Base-by-base conservation (phyloP, 495 filamentous ascomycete genomes). In the Aspergillus cristatus region DNA sequence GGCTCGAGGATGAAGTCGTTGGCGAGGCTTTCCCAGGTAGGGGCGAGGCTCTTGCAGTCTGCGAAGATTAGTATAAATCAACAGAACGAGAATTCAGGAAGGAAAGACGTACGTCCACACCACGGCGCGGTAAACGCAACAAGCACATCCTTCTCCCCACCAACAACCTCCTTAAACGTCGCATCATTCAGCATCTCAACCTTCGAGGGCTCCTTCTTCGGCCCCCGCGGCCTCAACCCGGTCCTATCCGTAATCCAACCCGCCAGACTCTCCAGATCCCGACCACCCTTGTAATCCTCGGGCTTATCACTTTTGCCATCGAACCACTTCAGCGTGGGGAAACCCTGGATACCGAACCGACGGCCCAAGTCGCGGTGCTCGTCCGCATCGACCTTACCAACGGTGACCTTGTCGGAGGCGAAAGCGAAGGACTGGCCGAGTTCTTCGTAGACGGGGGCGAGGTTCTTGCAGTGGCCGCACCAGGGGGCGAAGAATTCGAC, bases 401-500 rank as follows among this genome's bases (percentile, higher is more conserved):
- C 85, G 52, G 75, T 77, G 18, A 98, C 78, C 55, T 90, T 86
- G 61, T 93, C 80, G 47, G 81, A 76, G 46, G 79, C 76, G 44
- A 72, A 78, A 28, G 78, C 76, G 57, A 84, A 88, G 35, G 65
- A 66, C 24, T 71, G 59, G 35, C 78, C 90, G n/a, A 98, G 78
- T 61, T 98, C 84, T 60, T 98, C 91, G 60, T 91, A 98, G 37
- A 91, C 68, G 28, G 91, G 91, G 14, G 89, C 93, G 7, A 98
- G 83, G 43, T 65, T 95, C 72, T 97, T 97, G 84, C 91, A 98
- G 75, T 98, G 86, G 32, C 93, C 93, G 62, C 93, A 98, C 91
- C 91, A 98, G 40, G 91, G 91, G 33, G 91, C 91, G 62, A 96
- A 98, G 75, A 98, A 98, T 58, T 98, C 91, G 42, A 98, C 91